These are phyloP conservation scores for Sporormia fimetaria DNA, from an alignment of 495 filamentous ascomycete genomes.

Conservation along the genomic window DNA sequence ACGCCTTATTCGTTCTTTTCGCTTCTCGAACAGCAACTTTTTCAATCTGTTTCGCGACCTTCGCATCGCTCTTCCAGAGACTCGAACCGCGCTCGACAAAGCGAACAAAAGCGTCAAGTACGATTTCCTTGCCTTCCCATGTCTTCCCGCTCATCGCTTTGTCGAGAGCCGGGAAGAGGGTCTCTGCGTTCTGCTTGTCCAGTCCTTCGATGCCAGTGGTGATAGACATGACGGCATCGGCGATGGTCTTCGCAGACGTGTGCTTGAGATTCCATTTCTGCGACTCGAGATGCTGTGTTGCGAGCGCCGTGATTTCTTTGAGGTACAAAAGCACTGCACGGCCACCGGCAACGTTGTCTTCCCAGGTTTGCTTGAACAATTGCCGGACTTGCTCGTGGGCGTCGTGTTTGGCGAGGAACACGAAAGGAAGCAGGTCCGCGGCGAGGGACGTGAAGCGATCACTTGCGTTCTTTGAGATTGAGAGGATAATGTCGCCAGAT, in stretches of 20 bases:
- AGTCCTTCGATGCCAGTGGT: constrained; percentile 36
- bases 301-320: constrained; percentile 63
- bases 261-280: constrained; percentile 85
- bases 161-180: constrained; percentile 72
- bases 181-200: constrained; percentile 42
- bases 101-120: constrained; percentile 72
- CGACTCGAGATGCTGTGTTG: constrained; percentile 55
- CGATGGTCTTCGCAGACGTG: constrained; percentile 66
- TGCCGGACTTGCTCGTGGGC: constrained; percentile 62
- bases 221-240: constrained; percentile 47
- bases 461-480: constrained; percentile 69
- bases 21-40: constrained; percentile 57
- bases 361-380: constrained; percentile 73
- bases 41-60: constrained; percentile 38
- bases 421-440: constrained; percentile 63
- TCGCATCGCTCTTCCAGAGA: constrained; percentile 45
- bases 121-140: constrained; percentile 84
- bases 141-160: constrained; percentile 75
- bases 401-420: constrained; percentile 81
- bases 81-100: constrained; percentile 53
- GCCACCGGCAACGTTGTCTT: constrained; percentile 74
- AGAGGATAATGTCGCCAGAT: constrained; percentile 65
- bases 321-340: constrained; percentile 74
- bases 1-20: constrained; percentile 72
- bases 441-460: constrained; percentile 77